Conservation (phyloP, 495 filamentous ascomycete species). For the Aspergillus diversus region DNA sequence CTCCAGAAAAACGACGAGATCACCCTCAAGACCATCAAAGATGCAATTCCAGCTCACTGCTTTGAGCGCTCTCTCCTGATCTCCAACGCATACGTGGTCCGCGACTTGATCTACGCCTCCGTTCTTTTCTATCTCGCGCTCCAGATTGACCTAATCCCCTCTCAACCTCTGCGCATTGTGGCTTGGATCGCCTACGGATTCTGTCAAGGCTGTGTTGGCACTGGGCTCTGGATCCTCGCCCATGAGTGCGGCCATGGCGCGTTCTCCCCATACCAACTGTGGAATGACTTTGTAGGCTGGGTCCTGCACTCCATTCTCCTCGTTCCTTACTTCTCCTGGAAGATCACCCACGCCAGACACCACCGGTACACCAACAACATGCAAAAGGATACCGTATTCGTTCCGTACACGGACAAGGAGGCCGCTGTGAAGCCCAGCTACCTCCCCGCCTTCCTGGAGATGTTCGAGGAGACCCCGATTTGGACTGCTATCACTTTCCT, state of each 20-base stretch:
- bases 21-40: slow-evolving; percentile 78
- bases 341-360: slow-evolving; percentile 73
- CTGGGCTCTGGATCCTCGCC: slow-evolving; percentile 82
- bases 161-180: slow-evolving; percentile 53
- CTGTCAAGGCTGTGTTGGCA: slow-evolving; percentile 75
- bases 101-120: slow-evolving; percentile 66
- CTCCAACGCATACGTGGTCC: slow-evolving; percentile 68
- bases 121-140: slow-evolving; percentile 61
- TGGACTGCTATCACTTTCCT: slow-evolving; percentile 51
- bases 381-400: slow-evolving; percentile 62
- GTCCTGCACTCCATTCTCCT: slow-evolving; percentile 65
- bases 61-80: slow-evolving; percentile 69
- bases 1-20: slow-evolving; percentile 38
- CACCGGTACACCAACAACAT: slow-evolving; percentile 67
- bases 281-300: slow-evolving; percentile 73
- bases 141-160: slow-evolving; percentile 28
- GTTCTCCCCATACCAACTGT: slow-evolving; percentile 62
- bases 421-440: slow-evolving; percentile 38
- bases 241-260: slow-evolving; percentile 86
- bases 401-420: slow-evolving; percentile 52
- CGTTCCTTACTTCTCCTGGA: slow-evolving; percentile 78
- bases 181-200: slow-evolving; percentile 75
- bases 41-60: slow-evolving; percentile 83
- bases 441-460: slow-evolving; percentile 39
- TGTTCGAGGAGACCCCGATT: slow-evolving; percentile 62